Evolutionary conservation across 2,329 filamentous ascomycete genomes (phyloP).

Genomic region (Microsporum canis): DNA sequence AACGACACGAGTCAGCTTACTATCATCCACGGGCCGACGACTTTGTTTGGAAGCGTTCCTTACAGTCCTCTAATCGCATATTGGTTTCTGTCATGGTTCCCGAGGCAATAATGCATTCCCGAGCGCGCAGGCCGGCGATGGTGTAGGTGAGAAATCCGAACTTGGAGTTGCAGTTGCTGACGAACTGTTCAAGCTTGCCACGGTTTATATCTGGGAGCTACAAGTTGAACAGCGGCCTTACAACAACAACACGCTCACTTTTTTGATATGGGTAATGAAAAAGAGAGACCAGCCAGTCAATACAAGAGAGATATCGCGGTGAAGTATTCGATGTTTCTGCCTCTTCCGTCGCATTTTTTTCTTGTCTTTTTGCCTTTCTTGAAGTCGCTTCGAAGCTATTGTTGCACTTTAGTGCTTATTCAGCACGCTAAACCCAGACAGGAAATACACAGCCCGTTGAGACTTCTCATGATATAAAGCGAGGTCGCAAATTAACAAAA

Average conservation of each 20-base stretch:
- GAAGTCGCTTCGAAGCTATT: neutral
- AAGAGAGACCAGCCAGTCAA: neutral
- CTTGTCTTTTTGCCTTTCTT: neutral
- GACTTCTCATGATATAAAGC: no score
- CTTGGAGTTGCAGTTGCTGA: neutral
- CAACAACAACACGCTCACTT: neutral
- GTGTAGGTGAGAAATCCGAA: neutral
- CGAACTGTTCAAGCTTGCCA: neutral
- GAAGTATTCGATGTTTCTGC: neutral
- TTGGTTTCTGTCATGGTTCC: slow-evolving; percentile 61
- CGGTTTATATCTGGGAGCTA: neutral
- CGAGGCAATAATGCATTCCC: slow-evolving; percentile 51
- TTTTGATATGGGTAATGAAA: neutral
- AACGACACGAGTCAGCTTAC: slow-evolving; percentile 7
- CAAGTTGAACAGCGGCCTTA: neutral
- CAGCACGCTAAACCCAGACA: neutral
- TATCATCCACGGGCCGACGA: neutral
- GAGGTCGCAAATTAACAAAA: no score
- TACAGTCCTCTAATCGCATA: slow-evolving; percentile 86
- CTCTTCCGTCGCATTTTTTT: neutral
- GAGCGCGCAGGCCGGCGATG: slow-evolving; percentile 15
- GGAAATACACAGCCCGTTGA: no score
- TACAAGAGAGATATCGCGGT: neutral
- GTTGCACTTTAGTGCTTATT: neutral
- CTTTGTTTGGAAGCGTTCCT: slow-evolving; percentile 7